Evolutionary conservation across 208 protist species (phyloP).

Genomic region (Crithidia brevicula): DNA sequence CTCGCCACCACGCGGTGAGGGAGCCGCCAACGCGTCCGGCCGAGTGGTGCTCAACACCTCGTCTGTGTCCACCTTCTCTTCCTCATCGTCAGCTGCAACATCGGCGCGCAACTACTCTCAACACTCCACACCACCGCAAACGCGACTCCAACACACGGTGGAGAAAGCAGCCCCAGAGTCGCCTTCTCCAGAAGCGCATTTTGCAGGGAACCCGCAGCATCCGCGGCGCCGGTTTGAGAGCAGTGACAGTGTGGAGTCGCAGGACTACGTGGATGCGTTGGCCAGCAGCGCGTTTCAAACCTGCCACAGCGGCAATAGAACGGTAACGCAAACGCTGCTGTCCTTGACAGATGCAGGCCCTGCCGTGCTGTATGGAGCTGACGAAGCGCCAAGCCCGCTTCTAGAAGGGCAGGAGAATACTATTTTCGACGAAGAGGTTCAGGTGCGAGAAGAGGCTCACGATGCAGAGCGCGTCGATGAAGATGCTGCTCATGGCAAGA

Average conservation of each 20-base stretch:
- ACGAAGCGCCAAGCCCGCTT: too few species aligned
- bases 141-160: neutral
- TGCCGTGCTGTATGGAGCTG: neutral
- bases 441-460: too few species aligned
- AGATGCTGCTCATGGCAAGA: too few species aligned
- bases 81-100: slow-evolving; percentile 5
- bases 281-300: slow-evolving; percentile 38
- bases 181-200: neutral
- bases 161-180: slow-evolving; percentile 2
- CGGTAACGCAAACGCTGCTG: neutral
- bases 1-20: neutral
- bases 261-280: slow-evolving; percentile 23
- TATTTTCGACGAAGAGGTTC: too few species aligned
- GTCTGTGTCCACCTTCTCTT: neutral
- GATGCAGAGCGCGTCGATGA: too few species aligned
- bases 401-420: too few species aligned
- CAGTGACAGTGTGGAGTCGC: slow-evolving; percentile 24
- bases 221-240: neutral
- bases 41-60: neutral
- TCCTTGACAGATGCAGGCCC: neutral
- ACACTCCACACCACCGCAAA: slow-evolving; percentile 6
- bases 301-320: slow-evolving; percentile 25
- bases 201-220: neutral
- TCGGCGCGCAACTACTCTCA: slow-evolving; percentile 10
- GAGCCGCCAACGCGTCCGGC: neutral